Evolutionary conservation across 129 eudicot species (phyloP).

Genomic region (Deinandra increscens): DNA sequence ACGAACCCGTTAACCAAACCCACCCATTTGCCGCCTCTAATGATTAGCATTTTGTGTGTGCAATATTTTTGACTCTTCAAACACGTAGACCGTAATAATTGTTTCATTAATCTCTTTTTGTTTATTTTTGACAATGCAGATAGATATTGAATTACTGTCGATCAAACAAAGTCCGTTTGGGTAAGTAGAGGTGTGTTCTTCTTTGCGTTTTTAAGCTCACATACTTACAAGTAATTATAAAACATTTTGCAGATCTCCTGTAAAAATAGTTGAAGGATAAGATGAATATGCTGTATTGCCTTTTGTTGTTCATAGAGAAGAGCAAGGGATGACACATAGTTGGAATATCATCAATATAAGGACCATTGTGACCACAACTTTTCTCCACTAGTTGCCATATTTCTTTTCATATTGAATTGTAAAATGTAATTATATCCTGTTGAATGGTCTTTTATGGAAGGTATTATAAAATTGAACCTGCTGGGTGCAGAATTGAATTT

Average conservation of each 20-base stretch:
- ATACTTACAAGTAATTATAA: not conserved
- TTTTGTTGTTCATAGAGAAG: conserved; percentile 26
- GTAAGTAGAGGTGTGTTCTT: conserved; percentile 41
- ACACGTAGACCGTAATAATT: not conserved
- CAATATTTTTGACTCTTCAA: not conserved
- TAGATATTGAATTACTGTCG: conserved; percentile 76
- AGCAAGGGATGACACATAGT: conserved; percentile 25
- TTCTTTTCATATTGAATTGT: conserved; percentile 9
- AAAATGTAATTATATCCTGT: conserved; percentile 20
- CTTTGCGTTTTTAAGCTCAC: not conserved
- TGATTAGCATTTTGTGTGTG: no score
- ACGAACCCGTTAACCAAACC: not conserved
- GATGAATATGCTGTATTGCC: conserved; percentile 18
- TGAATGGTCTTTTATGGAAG: conserved; percentile 10
- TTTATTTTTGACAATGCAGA: conserved; percentile 41
- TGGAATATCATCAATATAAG: conserved; percentile 29
- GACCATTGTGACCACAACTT: conserved; percentile 31
- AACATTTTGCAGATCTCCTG: conserved; percentile 55
- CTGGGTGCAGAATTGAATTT: not conserved
- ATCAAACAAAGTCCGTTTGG: conserved; percentile 95
- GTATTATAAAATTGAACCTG: conserved; percentile 10
- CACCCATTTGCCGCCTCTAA: not conserved
- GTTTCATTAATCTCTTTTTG: not conserved
- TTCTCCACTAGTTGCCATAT: conserved; percentile 22
- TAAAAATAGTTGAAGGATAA: conserved; percentile 80